phyloP scores from a whole-genome alignment of 2,329 filamentous ascomycete species.

The Truncatella angustata region DNA sequence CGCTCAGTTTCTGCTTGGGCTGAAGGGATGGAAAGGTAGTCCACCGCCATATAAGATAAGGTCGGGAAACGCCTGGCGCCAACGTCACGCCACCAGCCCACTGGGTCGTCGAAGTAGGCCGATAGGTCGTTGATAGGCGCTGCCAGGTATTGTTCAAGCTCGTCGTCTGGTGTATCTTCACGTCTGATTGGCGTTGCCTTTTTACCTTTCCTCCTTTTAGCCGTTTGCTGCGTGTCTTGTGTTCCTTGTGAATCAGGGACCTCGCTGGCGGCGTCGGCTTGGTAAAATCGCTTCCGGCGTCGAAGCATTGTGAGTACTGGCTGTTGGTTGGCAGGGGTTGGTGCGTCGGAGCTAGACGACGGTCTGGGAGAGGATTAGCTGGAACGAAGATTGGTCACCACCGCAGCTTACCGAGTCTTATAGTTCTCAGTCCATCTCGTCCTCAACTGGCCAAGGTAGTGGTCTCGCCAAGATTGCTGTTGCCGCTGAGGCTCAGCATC shows the following conservation, averaged over 20 bases:
- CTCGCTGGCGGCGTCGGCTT: not conserved
- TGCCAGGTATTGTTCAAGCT: conserved; percentile 1
- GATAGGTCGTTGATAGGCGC: not conserved
- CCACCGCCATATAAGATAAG: conserved; percentile 5
- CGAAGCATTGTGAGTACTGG: not conserved
- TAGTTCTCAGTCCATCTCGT: not conserved
- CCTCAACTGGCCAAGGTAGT: not conserved
- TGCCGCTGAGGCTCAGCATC: conserved; percentile 4
- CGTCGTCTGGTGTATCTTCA: not conserved
- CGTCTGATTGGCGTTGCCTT: not conserved
- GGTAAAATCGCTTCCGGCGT: conserved; percentile 2
- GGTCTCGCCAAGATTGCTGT: not conserved
- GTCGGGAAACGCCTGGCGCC: not conserved
- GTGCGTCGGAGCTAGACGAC: not conserved
- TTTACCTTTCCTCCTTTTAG: conserved; percentile 3
- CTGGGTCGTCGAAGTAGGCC: not conserved
- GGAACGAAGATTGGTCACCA: not conserved
- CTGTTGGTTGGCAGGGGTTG: not conserved
- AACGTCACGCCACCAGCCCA: not conserved
- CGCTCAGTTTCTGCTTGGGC: conserved; percentile 6
- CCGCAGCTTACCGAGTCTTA: not conserved
- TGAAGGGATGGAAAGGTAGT: conserved; percentile 5
- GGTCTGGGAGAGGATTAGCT: not conserved
- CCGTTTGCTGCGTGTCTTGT: conserved; percentile 1
- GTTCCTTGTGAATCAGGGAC: not conserved